Evolutionary conservation across 1,139 yeast species (phyloP), one percentile per base, ranked within the genome.

Genomic region (Lodderomyces elongisporus): DNA sequence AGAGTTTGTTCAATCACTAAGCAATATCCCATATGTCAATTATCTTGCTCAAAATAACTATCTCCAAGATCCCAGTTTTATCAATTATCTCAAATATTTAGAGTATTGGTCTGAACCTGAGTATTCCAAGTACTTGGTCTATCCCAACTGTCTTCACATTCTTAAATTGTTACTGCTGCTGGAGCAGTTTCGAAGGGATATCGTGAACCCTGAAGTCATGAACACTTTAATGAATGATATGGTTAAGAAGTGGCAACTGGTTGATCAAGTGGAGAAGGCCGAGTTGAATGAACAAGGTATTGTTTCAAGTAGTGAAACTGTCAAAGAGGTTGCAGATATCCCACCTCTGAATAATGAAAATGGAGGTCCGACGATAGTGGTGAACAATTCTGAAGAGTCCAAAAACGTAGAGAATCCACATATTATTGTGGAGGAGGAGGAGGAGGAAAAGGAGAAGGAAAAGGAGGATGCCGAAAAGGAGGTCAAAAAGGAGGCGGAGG

Each of bases 1-100:
- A 22, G 94, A 83, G 61, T 85, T 84, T 54, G 85, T 84, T 5
- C 95, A 84, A 55, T 77, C 89, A n/a, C 64, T 84, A 32, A 77
- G 89, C 14, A 85, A 84, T 51, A 79, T 85, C 28, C 88, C 78
- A 54, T 84, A 85, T 47, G 62, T 85, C 38, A 77, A 79, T 48
- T 82, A 74, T 47, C 60, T 84, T 28, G 93, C 93, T 0, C 93
- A 84, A 53, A 79, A 76, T 44, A 79, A 79, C 40, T 78, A 77
- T 46, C 62, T 84, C 26, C 76, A 75, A 32, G 79, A 77, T 45
- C 72, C 66, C 14, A 68, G 68, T 36, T 84, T 84, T 45, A 57
- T 84, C 22, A 71, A 74, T 37, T 84, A 84, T 50, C 60, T 84
- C 36, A 62, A 72, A 14, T 84, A 84, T 51, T 66, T 84, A 38